Base-by-base conservation (phyloP, 2,329 filamentous ascomycete genomes). In the Gyromitra esculenta region DNA sequence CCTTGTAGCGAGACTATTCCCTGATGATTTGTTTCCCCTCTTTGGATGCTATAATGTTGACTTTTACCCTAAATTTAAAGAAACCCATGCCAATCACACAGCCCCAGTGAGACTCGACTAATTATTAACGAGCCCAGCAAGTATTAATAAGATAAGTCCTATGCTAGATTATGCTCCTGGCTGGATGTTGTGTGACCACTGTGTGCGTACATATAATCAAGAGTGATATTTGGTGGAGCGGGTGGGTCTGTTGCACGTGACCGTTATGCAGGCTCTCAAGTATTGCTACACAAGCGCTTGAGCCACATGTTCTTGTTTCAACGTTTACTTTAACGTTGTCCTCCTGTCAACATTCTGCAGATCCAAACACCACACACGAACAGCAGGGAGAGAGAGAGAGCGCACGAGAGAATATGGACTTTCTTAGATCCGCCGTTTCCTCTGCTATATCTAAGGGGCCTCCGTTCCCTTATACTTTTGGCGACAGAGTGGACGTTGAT, bases 371-470 rank as follows among this genome's bases (percentile, higher is more conserved):
- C 39, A 43, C 59, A 45, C 56, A 56, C 37, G 6, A 13, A 11
- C n/a, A 43, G 45, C 18, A 21, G 35, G 41, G 64, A 41, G 50
- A 71, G 80, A 45, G 15, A 31, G 25, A 31, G 25, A 2, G 25
- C 25, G 25, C 25, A 31, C 25, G 25, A 31, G 25, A 54, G 8
- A 54, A 31, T 80, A 99, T 99, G 96, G 94, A 99, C 84, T 98
- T 98, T 82, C 89, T 99, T 82, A 98, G 98, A 85, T 98, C 94
- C 77, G 96, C 96, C 67, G 94, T 98, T 83, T 95, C 94, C 59
- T 98, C 96, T 77, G 95, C 94, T 81, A 98, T 99, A 82, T 93
- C 96, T 59, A 96, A 97, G 84, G 94, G 95, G 1, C 94, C 94
- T 68, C 91, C 94, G 5, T 97, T 97, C 82, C 94, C 94, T 3